Percentiles rank a stretch among this genome's conserved stretches.
These are phyloP conservation scores for Paecilomyces sp. DNA, from an alignment of 2,329 filamentous ascomycete species.

Conservation along the genomic window DNA sequence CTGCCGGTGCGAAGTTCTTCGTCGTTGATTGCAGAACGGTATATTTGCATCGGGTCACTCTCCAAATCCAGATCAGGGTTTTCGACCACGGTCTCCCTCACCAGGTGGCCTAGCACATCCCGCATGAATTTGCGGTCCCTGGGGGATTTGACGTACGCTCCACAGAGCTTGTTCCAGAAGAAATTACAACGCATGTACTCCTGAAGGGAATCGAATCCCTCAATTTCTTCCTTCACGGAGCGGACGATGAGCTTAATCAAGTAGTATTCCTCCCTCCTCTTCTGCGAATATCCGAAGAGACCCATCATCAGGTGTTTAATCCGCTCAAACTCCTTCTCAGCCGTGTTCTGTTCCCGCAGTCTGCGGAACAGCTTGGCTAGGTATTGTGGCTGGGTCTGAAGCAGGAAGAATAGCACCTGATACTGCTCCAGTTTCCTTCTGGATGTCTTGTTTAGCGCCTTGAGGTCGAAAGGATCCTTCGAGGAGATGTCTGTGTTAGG, in stretches of 20 bases:
- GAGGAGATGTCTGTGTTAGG: conserved; percentile 84
- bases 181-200: conserved; percentile 86
- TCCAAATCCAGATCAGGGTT: conserved; percentile 87
- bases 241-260: conserved; percentile 78
- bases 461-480: conserved; percentile 89
- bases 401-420: conserved; percentile 93
- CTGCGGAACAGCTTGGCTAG: conserved; percentile 80
- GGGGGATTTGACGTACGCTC: conserved; percentile 83
- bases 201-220: conserved; percentile 63
- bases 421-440: conserved; percentile 93
- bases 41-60: conserved; percentile 96
- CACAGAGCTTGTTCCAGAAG: conserved; percentile 84
- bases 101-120: conserved; percentile 74
- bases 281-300: conserved; percentile 94
- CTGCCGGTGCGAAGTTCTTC: conserved; percentile 89
- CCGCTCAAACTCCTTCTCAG: conserved; percentile 87
- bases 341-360: conserved; percentile 71
- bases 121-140: conserved; percentile 87
- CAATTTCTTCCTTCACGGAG: conserved; percentile 79
- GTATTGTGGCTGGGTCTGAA: conserved; percentile 95
- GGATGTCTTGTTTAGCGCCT: conserved; percentile 94
- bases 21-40: conserved; percentile 91
- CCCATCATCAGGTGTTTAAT: conserved; percentile 94
- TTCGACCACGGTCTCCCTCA: conserved; percentile 88
- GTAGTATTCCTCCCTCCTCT: conserved; percentile 94